A percentile compares a stretch with the other conserved stretches of the same genome.
Evolutionary conservation across 2,329 filamentous ascomycete species (phyloP).

Genomic region (Tricladium varicosporioides): DNA sequence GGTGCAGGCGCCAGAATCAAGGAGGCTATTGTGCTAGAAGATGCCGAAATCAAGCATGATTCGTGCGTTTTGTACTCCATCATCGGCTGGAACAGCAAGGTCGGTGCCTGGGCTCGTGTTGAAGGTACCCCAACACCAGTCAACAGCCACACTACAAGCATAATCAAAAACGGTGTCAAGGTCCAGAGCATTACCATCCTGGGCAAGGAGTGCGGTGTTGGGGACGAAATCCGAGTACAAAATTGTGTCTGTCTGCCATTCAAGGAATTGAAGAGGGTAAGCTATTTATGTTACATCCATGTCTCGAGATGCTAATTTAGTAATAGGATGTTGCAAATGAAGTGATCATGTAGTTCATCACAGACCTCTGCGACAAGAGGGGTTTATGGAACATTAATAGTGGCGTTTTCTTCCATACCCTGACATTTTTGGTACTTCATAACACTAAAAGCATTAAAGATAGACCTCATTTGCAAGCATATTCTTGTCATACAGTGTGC

Average conservation of each 20-base stretch:
- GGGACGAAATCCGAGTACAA: slow-evolving; percentile 92
- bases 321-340: slow-evolving; percentile 77
- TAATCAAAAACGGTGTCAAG: slow-evolving; percentile 97
- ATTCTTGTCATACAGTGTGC: background rate
- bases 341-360: slow-evolving; percentile 77
- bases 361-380: slow-evolving; percentile 5
- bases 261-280: slow-evolving; percentile 94
- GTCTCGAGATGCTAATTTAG: slow-evolving; percentile 31
- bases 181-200: slow-evolving; percentile 98
- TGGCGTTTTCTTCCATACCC: slow-evolving; percentile 4
- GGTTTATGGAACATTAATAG: background rate
- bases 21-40: slow-evolving; percentile 93
- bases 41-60: slow-evolving; percentile 94
- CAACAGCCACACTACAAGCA: slow-evolving; percentile 86
- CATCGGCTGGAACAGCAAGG: slow-evolving; percentile 92
- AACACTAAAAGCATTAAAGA: slow-evolving; percentile 6
- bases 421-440: background rate
- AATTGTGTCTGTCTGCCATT: slow-evolving; percentile 97
- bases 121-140: slow-evolving; percentile 90
- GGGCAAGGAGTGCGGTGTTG: slow-evolving; percentile 92
- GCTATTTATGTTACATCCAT: slow-evolving; percentile 36
- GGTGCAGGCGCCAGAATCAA: slow-evolving; percentile 89
- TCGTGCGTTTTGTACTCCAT: slow-evolving; percentile 94
- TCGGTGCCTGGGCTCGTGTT: slow-evolving; percentile 97
- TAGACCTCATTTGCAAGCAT: slow-evolving; percentile 8